Conservation (phyloP, 2,329 filamentous ascomycete genomes). For the Westerdykella ornata region DNA sequence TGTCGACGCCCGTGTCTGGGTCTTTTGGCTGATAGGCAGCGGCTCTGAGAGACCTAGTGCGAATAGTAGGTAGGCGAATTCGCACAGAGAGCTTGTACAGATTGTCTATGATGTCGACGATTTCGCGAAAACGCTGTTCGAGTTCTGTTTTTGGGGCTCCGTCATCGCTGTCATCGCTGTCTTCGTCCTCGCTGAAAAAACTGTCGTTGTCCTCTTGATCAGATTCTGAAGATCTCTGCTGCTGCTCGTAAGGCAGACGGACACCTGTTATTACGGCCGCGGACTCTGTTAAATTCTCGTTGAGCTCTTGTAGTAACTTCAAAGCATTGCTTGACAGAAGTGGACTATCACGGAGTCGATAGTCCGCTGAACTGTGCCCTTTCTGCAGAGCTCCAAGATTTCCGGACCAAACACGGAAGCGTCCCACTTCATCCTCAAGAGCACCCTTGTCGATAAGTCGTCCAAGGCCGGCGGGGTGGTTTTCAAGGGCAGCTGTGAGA, state of each 20-base stretch:
- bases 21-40: conserved; percentile 31
- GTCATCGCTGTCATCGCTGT: conserved; percentile 18
- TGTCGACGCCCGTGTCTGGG: conserved; percentile 31
- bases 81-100: conserved; percentile 35
- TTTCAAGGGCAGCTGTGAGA: conserved; percentile 16
- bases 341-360: conserved; percentile 33
- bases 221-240: conserved; percentile 10
- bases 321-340: conserved; percentile 28
- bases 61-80: conserved; percentile 31
- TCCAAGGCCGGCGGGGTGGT: conserved; percentile 9
- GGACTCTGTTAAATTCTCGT: conserved; percentile 26
- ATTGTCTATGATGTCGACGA: conserved; percentile 35
- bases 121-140: conserved; percentile 30
- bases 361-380: conserved; percentile 34
- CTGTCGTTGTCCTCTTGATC: conserved; percentile 21
- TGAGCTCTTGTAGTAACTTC: conserved; percentile 30
- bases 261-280: conserved; percentile 21
- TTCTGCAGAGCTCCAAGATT: conserved; percentile 34
- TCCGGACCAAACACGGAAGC: conserved; percentile 33
- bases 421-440: conserved; percentile 34
- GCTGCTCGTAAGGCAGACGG: conserved; percentile 32
- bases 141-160: conserved; percentile 24
- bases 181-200: conserved; percentile 26
- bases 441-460: conserved; percentile 21
- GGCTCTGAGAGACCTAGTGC: conserved; percentile 31